A percentile compares a stretch with the other conserved stretches of the same genome.
phyloP scores from a whole-genome alignment of 164 flowering plant species.

The Dillenia turbinata region DNA sequence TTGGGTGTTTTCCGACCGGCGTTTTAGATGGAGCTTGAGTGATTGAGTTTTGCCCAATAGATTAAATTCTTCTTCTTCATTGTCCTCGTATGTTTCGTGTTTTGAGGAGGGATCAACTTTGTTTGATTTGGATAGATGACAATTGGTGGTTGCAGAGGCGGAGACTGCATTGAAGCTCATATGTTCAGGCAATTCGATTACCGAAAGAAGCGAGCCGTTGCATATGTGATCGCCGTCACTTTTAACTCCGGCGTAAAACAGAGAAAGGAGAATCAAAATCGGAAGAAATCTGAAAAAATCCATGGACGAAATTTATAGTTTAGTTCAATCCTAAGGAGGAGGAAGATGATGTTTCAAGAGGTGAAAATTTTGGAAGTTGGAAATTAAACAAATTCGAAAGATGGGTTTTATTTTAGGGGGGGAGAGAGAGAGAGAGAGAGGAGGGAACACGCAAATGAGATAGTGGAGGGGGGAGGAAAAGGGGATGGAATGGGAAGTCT shows the following conservation, averaged over 20 bases:
- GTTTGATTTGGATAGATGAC: slow-evolving; percentile 17
- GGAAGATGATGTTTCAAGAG: no score
- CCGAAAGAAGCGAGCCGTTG: slow-evolving; percentile 37
- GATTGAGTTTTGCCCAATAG: slow-evolving; percentile 4
- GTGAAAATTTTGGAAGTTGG: no score
- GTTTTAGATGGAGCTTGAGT: slow-evolving; percentile 53
- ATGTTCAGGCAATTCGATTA: slow-evolving; percentile 52
- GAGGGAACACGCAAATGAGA: no score
- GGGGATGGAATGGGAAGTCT: no score
- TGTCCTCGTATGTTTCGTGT: neutral
- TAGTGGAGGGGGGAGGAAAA: no score
- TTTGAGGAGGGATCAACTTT: neutral
- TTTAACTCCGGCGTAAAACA: slow-evolving; percentile 15
- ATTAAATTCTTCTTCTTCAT: slow-evolving; percentile 6
- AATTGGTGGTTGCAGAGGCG: slow-evolving; percentile 26
- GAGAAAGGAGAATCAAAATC: slow-evolving; percentile 19
- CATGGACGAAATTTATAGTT: slow-evolving; percentile 11
- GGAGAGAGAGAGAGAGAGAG: no score
- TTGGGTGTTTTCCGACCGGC: slow-evolving; percentile 16
- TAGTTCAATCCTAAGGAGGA: no score
- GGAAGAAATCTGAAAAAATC: slow-evolving; percentile 7
- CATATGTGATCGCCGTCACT: slow-evolving; percentile 10
- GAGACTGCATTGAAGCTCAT: slow-evolving; percentile 45
- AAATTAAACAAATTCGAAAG: no score
- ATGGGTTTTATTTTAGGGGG: no score